These are phyloP conservation scores for Lentinula boryana DNA, from an alignment of 768 basidiomycete species.

Conservation along the genomic window DNA sequence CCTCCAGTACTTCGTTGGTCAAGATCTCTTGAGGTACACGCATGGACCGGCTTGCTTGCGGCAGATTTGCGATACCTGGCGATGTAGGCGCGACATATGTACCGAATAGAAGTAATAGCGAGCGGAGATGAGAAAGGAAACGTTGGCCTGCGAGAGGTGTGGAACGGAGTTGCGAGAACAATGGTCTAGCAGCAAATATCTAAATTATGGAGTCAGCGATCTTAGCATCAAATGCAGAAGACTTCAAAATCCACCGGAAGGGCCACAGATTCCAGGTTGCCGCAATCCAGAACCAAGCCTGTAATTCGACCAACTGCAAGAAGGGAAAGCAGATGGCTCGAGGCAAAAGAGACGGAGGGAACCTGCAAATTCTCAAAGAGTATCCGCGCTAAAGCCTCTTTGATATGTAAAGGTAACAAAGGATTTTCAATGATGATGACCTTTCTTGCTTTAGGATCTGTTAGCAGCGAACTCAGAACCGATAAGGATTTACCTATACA, in stretches of 20 bases:
- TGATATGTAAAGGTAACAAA: conserved; percentile 77
- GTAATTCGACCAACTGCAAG: conserved; percentile 86
- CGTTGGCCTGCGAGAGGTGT: conserved; percentile 84
- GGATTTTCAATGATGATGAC: conserved; percentile 92
- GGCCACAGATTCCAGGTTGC: conserved; percentile 84
- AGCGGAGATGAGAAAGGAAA: conserved; percentile 74
- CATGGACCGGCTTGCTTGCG: conserved; percentile 53
- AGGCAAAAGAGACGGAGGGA: conserved; percentile 90
- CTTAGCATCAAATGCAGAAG: background rate
- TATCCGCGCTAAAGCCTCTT: conserved; percentile 80
- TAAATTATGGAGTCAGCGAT: conserved; percentile 24
- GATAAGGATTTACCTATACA: conserved; percentile 10
- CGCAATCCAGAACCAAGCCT: conserved; percentile 90
- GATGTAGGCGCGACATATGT: conserved; percentile 77
- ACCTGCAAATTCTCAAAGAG: conserved; percentile 91
- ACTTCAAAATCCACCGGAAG: conserved; percentile 54
- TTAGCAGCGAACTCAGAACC: conserved; percentile 71
- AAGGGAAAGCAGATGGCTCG: conserved; percentile 80
- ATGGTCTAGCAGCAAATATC: conserved; percentile 87
- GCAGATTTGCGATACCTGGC: conserved; percentile 59
- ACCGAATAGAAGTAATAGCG: conserved; percentile 77
- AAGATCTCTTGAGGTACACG: conserved; percentile 77
- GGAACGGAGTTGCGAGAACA: conserved; percentile 76
- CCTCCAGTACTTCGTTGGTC: conserved; percentile 77
- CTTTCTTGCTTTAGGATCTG: conserved; percentile 93